Evolutionary conservation across 345 rosid genomes (phyloP).

Genomic region (Camelina hispida): DNA sequence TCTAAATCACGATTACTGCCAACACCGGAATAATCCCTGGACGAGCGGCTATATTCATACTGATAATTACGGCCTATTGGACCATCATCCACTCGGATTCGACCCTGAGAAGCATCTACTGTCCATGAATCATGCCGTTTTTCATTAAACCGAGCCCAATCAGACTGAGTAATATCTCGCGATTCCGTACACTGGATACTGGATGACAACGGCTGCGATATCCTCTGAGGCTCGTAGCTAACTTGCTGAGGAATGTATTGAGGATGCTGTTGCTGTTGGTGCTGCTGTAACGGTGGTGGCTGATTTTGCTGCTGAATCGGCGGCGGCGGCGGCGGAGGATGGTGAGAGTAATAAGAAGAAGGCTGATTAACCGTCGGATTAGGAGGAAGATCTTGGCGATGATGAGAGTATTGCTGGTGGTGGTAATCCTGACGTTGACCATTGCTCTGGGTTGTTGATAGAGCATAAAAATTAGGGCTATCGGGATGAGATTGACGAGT

Average conservation of each 20-base stretch:
- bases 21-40: conserved; percentile 45
- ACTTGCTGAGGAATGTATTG: conserved; percentile 49
- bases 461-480: conserved; percentile 40
- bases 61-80: conserved; percentile 42
- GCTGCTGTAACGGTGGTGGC: conserved; percentile 31
- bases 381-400: conserved; percentile 41
- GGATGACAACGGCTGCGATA: conserved; percentile 39
- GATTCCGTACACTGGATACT: conserved; percentile 37
- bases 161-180: conserved; percentile 37
- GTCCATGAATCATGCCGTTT: conserved; percentile 45
- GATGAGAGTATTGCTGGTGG: conserved; percentile 40
- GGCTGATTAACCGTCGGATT: conserved; percentile 28
- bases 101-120: conserved; percentile 16
- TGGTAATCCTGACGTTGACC: conserved; percentile 24
- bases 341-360: conserved; percentile 41
- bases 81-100: conserved; percentile 33
- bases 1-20: conserved; percentile 53
- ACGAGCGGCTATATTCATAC: conserved; percentile 46
- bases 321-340: conserved; percentile 28
- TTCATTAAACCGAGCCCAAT: conserved; percentile 39
- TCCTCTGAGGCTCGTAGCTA: conserved; percentile 41
- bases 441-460: conserved; percentile 30
- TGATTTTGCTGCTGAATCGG: conserved; percentile 36
- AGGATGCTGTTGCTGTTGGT: conserved; percentile 31
- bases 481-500: conserved; percentile 31